Conservation (phyloP, 2,329 filamentous ascomycete genomes). For the Epichloe gansuensis region DNA sequence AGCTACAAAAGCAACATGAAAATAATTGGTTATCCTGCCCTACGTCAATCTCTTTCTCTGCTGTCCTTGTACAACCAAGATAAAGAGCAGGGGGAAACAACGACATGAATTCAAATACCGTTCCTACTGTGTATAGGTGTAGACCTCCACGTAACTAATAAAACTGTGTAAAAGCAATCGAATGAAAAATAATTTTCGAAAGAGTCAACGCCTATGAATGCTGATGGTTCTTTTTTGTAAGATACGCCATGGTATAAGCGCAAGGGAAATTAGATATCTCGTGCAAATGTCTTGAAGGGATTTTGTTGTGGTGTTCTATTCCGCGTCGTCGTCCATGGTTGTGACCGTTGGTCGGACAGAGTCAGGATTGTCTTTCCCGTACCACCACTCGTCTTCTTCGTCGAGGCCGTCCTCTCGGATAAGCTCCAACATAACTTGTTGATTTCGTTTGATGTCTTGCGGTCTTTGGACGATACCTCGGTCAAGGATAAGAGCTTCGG, state of each 20-base stretch:
- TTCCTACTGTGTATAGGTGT: neutral
- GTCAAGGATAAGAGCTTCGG: slow-evolving; percentile 48
- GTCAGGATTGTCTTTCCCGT: slow-evolving; percentile 39
- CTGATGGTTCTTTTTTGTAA: neutral
- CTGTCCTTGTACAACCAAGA: neutral
- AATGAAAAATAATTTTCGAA: neutral
- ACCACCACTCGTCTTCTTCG: slow-evolving; percentile 51
- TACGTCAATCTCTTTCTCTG: neutral
- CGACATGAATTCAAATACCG: neutral
- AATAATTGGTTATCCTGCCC: neutral
- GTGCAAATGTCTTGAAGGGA: neutral
- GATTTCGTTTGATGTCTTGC: slow-evolving; percentile 50
- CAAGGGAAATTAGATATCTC: neutral
- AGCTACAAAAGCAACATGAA: neutral
- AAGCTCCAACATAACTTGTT: slow-evolving; percentile 49
- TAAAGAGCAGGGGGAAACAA: neutral
- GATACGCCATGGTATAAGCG: neutral
- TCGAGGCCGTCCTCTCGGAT: slow-evolving; percentile 47
- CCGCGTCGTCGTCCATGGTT: slow-evolving; percentile 39
- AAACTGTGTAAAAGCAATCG: neutral
- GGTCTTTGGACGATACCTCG: slow-evolving; percentile 44
- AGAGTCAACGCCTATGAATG: slow-evolving; percentile 6
- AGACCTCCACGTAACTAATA: neutral
- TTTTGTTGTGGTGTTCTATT: slow-evolving; percentile 12
- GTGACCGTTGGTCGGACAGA: slow-evolving; percentile 39